Evolutionary conservation across 1,139 yeast genomes (phyloP), one percentile per base, ranked within the genome.

Genomic region (Yamadazyma blattariae): DNA sequence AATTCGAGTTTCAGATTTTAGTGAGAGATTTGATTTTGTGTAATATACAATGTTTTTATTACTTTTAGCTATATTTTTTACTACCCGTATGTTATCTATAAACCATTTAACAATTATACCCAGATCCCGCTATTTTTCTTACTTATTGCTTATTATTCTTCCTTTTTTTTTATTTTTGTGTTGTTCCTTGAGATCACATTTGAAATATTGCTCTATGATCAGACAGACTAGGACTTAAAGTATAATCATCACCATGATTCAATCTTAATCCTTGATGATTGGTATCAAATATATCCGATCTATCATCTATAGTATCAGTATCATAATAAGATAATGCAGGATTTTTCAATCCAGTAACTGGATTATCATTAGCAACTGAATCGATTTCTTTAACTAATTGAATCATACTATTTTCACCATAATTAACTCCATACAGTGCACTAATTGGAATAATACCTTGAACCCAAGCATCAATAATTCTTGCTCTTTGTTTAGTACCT

Each of bases 401-500:
- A 35, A 79, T 75, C 65, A 80, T 74, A 39, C 77, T 68, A 35
- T 69, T 70, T 45, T 83, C 92, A 19, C 94, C 92, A 45, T 74
- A 74, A 50, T 81, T 82, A 7, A 82, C 70, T 6, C 76, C 76
- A 42, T 65, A 70, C 46, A 55, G 61, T 0, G 71, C 74, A 32
- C 60, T 52, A 9, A 68, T 57, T 2, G 75, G 76, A 22, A 70
- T 56, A 21, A 68, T 67, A 3, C 74, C 74, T 46, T 68, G 74
- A 2, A 68, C 74, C 75, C 75, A 70, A 1, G 75, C 76, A 50
- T 70, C 75, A 7, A 89, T 68, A 17, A 88, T 74, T 41, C 77
- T 71, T 1, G 83, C 82, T 34, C 97, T 70, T 59, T 88, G 95
- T 54, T 79, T 82, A 37, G 80, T 80, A 12, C 90, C 89, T 35